Evolutionary conservation across 371 early-diverging fungal genomes (phyloP).

Genomic region (Saksenaea vasiformis): DNA sequence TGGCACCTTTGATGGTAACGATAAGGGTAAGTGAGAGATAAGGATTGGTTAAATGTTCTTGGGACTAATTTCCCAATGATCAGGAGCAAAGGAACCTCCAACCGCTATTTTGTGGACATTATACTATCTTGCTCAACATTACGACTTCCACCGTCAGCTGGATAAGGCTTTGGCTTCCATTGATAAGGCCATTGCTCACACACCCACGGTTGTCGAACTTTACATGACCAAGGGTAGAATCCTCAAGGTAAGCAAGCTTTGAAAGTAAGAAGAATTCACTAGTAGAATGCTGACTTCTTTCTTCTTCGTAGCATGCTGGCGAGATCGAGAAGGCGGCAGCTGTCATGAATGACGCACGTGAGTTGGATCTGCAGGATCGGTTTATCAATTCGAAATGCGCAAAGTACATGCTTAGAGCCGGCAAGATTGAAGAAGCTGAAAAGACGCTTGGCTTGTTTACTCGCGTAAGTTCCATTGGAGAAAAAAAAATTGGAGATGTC

Average conservation of each 20-base stretch:
- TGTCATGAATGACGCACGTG: slow-evolving; percentile 84
- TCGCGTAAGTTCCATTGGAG: slow-evolving; percentile 53
- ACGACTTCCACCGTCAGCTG: slow-evolving; percentile 67
- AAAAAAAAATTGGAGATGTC: no score
- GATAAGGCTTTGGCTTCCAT: slow-evolving; percentile 75
- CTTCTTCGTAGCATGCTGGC: slow-evolving; percentile 69
- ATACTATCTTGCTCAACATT: slow-evolving; percentile 89
- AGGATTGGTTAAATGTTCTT: no score
- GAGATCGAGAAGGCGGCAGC: slow-evolving; percentile 68
- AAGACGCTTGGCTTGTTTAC: slow-evolving; percentile 82
- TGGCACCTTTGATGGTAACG: slow-evolving; percentile 45
- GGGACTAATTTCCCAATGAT: no score
- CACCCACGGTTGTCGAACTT: slow-evolving; percentile 89
- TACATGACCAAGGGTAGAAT: slow-evolving; percentile 94
- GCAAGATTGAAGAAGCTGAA: slow-evolving; percentile 82
- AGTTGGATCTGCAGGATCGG: slow-evolving; percentile 92
- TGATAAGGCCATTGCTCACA: slow-evolving; percentile 81
- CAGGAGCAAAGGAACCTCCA: slow-evolving; percentile 67
- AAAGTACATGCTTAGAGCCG: slow-evolving; percentile 91
- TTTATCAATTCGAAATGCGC: slow-evolving; percentile 94
- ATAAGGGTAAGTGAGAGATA: slow-evolving; percentile 3
- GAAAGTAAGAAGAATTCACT: no score
- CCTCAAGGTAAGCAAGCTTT: slow-evolving; percentile 85
- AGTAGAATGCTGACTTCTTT: neutral
- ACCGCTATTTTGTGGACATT: slow-evolving; percentile 85